Conservation (phyloP, 2,329 filamentous ascomycete genomes). For the Colletotrichum neosansevieriae region DNA sequence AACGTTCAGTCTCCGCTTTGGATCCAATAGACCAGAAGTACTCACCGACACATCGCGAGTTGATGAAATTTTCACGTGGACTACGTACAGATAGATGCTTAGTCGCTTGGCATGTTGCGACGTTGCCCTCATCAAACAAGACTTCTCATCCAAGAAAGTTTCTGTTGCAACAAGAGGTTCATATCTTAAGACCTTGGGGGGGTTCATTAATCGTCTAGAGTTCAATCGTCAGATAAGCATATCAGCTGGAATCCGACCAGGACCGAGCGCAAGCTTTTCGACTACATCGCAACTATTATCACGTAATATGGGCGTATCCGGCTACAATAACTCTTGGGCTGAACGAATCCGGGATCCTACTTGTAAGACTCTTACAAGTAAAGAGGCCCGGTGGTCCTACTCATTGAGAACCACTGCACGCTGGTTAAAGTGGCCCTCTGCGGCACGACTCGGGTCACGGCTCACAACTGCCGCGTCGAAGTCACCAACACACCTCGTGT, state of each 20-base stretch:
- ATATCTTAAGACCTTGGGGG: not conserved
- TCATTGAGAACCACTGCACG: not conserved
- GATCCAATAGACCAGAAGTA: not conserved
- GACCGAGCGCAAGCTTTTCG: slow-evolving; percentile 7
- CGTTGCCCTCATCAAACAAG: not conserved
- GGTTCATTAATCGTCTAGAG: not conserved
- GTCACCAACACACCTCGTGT: not conserved
- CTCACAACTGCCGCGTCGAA: slow-evolving; percentile 14
- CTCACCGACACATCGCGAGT: slow-evolving; percentile 21
- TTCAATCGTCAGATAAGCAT: not conserved
- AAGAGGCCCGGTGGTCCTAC: not conserved
- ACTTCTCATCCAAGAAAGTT: not conserved
- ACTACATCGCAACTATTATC: slow-evolving; percentile 7
- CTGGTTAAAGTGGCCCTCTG: slow-evolving; percentile 1
- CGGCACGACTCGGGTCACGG: slow-evolving; percentile 26
- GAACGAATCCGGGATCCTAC: slow-evolving; percentile 2
- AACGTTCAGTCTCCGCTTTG: slow-evolving; percentile 3
- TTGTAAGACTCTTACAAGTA: too few species aligned
- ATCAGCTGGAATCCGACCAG: slow-evolving; percentile 11
- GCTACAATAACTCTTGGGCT: slow-evolving; percentile 18
- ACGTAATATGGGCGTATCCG: slow-evolving; percentile 12
- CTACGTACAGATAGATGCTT: not conserved
- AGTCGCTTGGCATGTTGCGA: not conserved
- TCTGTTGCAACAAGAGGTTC: not conserved
- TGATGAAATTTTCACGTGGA: not conserved